Conservation (phyloP, 2,329 filamentous ascomycete species). For the Neofusicoccum sp. region DNA sequence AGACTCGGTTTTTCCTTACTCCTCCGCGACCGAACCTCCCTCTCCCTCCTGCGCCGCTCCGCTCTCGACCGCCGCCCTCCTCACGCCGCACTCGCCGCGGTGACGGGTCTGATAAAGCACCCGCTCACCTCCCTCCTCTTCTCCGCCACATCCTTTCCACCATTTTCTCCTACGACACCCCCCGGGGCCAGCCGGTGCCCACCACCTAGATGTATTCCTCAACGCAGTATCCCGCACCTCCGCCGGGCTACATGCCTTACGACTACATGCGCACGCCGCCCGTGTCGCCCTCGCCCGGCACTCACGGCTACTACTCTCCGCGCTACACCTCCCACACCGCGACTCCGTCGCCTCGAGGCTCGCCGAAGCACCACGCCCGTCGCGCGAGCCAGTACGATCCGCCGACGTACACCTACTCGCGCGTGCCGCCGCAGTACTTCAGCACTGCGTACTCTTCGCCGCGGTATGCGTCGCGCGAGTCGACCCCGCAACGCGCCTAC, state of each 20-base stretch:
- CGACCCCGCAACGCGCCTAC: conserved; percentile 56
- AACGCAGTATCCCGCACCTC: conserved; percentile 38
- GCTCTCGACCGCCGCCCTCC: conserved; percentile 24
- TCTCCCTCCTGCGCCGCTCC: conserved; percentile 27
- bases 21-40: conserved; percentile 36
- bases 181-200: conserved; percentile 4
- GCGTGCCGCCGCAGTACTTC: conserved; percentile 37
- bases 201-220: conserved; percentile 31
- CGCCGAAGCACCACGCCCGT: conserved; percentile 51
- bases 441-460: conserved; percentile 46
- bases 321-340: conserved; percentile 52
- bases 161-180: conserved; percentile 15
- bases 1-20: conserved; percentile 29
- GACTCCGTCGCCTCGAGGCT: conserved; percentile 50
- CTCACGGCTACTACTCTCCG: conserved; percentile 56
- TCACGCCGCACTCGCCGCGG: conserved; percentile 36
- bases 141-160: neutral
- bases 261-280: conserved; percentile 40
- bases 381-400: conserved; percentile 57
- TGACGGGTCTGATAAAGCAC: conserved; percentile 33
- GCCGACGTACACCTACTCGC: conserved; percentile 48
- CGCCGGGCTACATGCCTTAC: conserved; percentile 41
- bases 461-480: conserved; percentile 39
- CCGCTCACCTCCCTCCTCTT: neutral
- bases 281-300: conserved; percentile 50